Evolutionary conservation across 208 protist genomes (phyloP).

Genomic region (Trichomonas tenax): DNA sequence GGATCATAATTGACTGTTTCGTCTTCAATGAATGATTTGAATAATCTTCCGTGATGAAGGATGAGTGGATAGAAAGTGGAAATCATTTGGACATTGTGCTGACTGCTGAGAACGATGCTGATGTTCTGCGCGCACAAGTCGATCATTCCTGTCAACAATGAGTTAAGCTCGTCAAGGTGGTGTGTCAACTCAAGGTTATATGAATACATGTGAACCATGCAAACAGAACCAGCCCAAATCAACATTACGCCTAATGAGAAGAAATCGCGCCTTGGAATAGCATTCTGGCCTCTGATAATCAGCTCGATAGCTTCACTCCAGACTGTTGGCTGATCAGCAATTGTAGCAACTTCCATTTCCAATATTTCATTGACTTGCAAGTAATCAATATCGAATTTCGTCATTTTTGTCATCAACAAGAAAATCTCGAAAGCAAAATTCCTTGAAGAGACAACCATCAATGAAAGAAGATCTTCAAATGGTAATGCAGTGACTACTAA

Average conservation of each 20-base stretch:
- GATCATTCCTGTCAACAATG: background rate
- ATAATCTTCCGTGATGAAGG: background rate
- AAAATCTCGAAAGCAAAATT: background rate
- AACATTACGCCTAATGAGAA: background rate
- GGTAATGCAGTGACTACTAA: background rate
- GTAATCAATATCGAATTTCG: background rate
- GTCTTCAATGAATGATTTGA: background rate
- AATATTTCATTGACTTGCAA: background rate
- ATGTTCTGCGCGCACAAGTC: background rate
- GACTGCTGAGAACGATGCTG: background rate
- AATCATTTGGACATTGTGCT: background rate
- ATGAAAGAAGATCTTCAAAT: background rate
- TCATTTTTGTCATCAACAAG: background rate
- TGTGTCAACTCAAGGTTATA: background rate
- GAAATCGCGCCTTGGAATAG: background rate
- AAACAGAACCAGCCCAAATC: background rate
- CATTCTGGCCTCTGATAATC: background rate
- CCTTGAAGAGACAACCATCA: background rate
- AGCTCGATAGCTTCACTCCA: background rate
- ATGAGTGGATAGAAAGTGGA: background rate
- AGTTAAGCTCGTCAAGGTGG: background rate
- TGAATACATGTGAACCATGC: background rate
- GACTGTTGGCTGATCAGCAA: background rate
- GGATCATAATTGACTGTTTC: background rate
- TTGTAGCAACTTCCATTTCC: background rate